These are phyloP conservation scores for Kluyveromyces starmeri DNA, from an alignment of 805 yeast genomes.

Conservation along the genomic window DNA sequence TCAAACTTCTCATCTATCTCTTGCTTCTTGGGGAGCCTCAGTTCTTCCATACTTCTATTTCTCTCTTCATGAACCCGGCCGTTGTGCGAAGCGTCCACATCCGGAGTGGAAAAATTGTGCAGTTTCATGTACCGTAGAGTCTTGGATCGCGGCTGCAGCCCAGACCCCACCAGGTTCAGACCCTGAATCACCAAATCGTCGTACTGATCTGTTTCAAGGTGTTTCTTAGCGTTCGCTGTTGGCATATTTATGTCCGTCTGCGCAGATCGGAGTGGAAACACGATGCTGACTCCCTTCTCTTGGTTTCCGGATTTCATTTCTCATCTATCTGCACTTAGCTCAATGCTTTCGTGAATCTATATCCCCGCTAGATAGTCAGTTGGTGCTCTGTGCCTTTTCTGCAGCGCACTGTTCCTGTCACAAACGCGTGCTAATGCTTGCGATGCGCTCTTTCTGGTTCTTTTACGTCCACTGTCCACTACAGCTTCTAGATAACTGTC, in stretches of 20 bases:
- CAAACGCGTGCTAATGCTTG: too few species aligned
- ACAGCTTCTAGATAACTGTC: too few species aligned
- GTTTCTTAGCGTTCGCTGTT: not conserved
- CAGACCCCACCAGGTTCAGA: constrained; percentile 2
- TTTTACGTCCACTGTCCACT: too few species aligned
- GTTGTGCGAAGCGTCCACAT: not conserved
- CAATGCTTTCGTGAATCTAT: too few species aligned
- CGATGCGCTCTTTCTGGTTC: too few species aligned
- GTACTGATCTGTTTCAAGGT: not conserved
- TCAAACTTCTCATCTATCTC: constrained; percentile 17
- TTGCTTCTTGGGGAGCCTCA: constrained; percentile 14
- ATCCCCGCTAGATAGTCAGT: too few species aligned
- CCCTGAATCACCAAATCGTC: constrained; percentile 3
- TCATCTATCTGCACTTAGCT: too few species aligned
- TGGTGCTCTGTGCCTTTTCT: too few species aligned
- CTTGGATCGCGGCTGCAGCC: not conserved
- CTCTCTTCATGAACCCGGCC: not conserved
- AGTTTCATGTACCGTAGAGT: constrained; percentile 1
- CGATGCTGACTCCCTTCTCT: not conserved
- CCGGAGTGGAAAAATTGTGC: constrained; percentile 3
- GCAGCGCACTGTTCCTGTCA: too few species aligned
- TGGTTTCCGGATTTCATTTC: not conserved
- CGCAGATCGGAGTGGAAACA: constrained; percentile 1
- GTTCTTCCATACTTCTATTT: not conserved
- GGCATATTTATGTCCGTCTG: not conserved